Evolutionary conservation across 768 basidiomycete species (phyloP).

Genomic region (Cystofilobasidium bisporidii): DNA sequence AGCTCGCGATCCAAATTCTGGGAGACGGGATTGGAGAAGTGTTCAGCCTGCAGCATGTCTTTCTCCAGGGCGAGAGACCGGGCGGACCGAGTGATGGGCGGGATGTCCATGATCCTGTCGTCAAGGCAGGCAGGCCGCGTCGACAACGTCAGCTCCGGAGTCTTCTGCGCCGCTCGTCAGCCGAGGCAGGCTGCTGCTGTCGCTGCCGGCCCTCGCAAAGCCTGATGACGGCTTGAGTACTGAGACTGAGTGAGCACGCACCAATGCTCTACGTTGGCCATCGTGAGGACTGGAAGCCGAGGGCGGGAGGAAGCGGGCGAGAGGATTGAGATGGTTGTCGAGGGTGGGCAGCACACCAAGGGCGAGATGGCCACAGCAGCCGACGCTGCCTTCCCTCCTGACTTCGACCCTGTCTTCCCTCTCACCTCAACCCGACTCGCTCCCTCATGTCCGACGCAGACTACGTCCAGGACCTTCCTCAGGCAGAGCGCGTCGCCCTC

Average conservation of each 20-base stretch:
- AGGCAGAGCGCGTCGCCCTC: conserved; percentile 31
- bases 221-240: too few relatives aligned
- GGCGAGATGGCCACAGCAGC: not conserved
- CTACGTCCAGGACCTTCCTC: not conserved
- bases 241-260: too few relatives aligned
- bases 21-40: not conserved
- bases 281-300: not conserved
- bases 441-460: conserved; percentile 3
- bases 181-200: too few relatives aligned
- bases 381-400: too few relatives aligned
- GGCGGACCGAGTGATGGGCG: conserved; percentile 61
- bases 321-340: too few relatives aligned
- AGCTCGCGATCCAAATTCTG: conserved; percentile 67
- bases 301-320: too few relatives aligned
- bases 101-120: conserved; percentile 69
- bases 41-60: not conserved
- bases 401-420: not conserved
- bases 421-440: not conserved
- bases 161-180: too few relatives aligned
- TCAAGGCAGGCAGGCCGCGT: not conserved
- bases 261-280: conserved; percentile 27
- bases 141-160: not conserved
- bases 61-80: not conserved
- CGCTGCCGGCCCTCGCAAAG: too few relatives aligned
- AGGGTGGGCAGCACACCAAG: too few relatives aligned